These are phyloP conservation scores for Scorias spongiosa DNA, from an alignment of 2,329 filamentous ascomycete genomes.

Conservation along the genomic window DNA sequence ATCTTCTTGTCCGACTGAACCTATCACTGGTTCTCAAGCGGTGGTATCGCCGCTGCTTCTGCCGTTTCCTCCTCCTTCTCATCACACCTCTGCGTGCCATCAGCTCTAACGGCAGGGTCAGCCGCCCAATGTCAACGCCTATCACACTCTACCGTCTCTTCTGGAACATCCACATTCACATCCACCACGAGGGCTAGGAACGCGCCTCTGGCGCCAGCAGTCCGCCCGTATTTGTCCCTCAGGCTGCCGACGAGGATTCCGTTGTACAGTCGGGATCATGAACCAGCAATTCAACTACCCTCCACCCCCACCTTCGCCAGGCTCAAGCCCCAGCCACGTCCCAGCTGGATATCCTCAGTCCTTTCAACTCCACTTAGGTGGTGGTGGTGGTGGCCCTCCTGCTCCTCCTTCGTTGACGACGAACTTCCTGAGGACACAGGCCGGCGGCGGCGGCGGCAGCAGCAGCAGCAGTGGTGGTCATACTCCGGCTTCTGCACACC, in stretches of 20 bases:
- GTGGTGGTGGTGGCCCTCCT: conserved; percentile 12
- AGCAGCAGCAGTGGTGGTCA: conserved; percentile 4
- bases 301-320: conserved; percentile 15
- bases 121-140: not conserved
- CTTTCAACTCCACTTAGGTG: conserved; percentile 5
- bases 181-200: not conserved
- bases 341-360: conserved; percentile 5
- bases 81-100: not conserved
- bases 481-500: conserved; percentile 4
- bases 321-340: conserved; percentile 4
- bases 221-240: not conserved
- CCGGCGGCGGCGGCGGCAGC: conserved; percentile 1
- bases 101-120: not conserved
- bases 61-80: not conserved
- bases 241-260: no score
- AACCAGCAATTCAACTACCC: conserved; percentile 17
- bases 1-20: no score
- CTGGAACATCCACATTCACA: not conserved
- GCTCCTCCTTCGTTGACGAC: conserved; percentile 25
- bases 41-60: not conserved
- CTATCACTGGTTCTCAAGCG: no score
- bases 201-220: not conserved
- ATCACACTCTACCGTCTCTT: not conserved
- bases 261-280: conserved; percentile 5
- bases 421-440: conserved; percentile 19